Percentiles rank a stretch among this genome's conserved stretches.
phyloP scores from a whole-genome alignment of 805 yeast genomes.

The Wickerhamomyces kurtzmanii region DNA sequence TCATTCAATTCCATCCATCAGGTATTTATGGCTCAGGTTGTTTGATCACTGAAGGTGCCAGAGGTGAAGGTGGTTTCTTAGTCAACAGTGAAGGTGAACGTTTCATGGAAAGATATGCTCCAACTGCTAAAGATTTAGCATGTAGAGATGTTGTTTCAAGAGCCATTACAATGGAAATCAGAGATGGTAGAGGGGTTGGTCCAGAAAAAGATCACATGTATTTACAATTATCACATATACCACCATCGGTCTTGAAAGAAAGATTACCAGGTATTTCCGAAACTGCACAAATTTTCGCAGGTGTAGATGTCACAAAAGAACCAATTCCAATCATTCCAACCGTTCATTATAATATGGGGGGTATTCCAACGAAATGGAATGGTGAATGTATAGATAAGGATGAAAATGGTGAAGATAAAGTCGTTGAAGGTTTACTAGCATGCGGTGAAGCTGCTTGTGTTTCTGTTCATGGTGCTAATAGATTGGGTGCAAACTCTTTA shows the following conservation, averaged over 20 bases:
- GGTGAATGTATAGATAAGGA: constrained; percentile 88
- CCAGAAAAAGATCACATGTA: constrained; percentile 90
- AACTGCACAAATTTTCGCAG: constrained; percentile 96
- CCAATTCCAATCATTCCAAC: constrained; percentile 98
- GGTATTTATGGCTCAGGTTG: constrained; percentile 99
- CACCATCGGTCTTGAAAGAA: constrained; percentile 84
- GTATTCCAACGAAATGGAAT: constrained; percentile 95
- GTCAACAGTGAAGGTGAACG: constrained; percentile 97
- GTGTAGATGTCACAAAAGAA: constrained; percentile 98
- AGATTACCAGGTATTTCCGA: constrained; percentile 99
- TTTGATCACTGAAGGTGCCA: constrained; percentile 97
- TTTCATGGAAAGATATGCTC: constrained; percentile 99
- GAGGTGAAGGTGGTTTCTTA: constrained; percentile 99
- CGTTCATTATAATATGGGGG: constrained; percentile 99
- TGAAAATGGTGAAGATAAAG: constrained; percentile 79
- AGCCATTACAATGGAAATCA: constrained; percentile 97
- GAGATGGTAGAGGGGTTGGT: constrained; percentile 99
- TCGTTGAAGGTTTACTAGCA: constrained; percentile 89
- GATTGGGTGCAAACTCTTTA: constrained; percentile 96
- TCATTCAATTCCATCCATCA: constrained; percentile 98
- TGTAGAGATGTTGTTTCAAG: constrained; percentile 97
- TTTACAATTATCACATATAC: constrained; percentile 90
- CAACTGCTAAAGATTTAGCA: constrained; percentile 96
- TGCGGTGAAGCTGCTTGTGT: constrained; percentile 99
- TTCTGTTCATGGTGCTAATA: constrained; percentile 98